These are phyloP conservation scores for Aegilops longissima DNA, from an alignment of 176 grass and related monocot genomes.

Conservation along the genomic window DNA sequence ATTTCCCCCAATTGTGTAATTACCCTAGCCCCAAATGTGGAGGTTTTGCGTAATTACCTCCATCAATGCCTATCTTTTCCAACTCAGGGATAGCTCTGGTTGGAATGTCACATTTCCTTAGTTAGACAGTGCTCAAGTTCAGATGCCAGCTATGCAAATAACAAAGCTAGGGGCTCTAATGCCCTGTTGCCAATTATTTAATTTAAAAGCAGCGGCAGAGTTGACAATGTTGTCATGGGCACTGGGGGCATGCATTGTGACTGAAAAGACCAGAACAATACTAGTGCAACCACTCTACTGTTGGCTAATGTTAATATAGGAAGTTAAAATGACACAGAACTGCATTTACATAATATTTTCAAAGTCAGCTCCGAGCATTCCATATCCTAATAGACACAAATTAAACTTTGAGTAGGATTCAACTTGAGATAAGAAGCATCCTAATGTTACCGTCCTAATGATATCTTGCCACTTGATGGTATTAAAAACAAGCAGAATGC, in stretches of 20 bases:
- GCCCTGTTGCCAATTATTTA: no score
- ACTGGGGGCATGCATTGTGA: background rate
- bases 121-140: no score
- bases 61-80: no score
- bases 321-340: background rate
- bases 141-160: no score
- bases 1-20: no score
- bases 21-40: no score
- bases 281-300: conserved; percentile 1
- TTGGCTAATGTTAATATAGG: background rate
- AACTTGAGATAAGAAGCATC: conserved; percentile 13
- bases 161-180: no score
- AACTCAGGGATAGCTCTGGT: no score
- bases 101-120: no score
- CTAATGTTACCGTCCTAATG: conserved; percentile 6
- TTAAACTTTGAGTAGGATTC: conserved; percentile 20
- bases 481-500: conserved; percentile 6
- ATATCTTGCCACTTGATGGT: conserved; percentile 8
- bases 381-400: background rate
- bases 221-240: background rate
- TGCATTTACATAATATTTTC: conserved; percentile 12
- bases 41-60: no score
- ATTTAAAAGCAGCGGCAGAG: background rate
- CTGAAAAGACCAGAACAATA: background rate
- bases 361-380: background rate